phyloP scores from a whole-genome alignment of 495 filamentous ascomycete species.

The Aspergillus bridgeri region DNA sequence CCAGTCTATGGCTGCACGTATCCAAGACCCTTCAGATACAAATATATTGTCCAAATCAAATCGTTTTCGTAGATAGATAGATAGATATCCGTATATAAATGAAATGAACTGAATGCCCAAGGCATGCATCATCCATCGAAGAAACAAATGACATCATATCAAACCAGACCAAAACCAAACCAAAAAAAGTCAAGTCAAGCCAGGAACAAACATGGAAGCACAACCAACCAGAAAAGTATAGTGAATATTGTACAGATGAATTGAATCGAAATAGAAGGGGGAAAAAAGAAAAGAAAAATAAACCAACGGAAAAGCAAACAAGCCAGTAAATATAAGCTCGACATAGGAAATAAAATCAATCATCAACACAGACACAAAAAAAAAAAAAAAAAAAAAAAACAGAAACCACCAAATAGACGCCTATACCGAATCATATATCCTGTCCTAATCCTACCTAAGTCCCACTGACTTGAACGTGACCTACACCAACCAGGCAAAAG shows the following conservation, averaged over 20 bases:
- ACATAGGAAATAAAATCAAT: background rate
- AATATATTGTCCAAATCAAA: too few relatives aligned
- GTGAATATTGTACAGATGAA: background rate
- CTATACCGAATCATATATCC: too few relatives aligned
- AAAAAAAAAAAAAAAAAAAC: background rate
- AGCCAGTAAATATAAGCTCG: background rate
- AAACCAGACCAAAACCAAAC: constrained; percentile 10
- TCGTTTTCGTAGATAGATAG: too few relatives aligned
- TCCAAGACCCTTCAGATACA: too few relatives aligned
- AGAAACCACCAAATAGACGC: background rate
- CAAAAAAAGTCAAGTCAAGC: constrained; percentile 1
- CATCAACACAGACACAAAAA: background rate
- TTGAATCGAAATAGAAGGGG: background rate
- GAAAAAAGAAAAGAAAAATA: constrained; percentile 3
- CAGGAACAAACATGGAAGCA: constrained; percentile 6
- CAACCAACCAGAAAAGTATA: background rate
- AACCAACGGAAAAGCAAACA: background rate
- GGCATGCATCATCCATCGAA: too few relatives aligned
- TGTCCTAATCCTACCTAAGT: too few relatives aligned
- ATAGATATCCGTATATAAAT: too few relatives aligned
- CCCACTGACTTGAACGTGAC: too few relatives aligned
- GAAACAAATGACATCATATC: too few relatives aligned
- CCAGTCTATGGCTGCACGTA: too few relatives aligned
- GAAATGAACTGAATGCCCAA: background rate
- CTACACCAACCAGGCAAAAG: too few relatives aligned